Conservation (phyloP, 352 stramenopile species). For the Phytophthora melonis region DNA sequence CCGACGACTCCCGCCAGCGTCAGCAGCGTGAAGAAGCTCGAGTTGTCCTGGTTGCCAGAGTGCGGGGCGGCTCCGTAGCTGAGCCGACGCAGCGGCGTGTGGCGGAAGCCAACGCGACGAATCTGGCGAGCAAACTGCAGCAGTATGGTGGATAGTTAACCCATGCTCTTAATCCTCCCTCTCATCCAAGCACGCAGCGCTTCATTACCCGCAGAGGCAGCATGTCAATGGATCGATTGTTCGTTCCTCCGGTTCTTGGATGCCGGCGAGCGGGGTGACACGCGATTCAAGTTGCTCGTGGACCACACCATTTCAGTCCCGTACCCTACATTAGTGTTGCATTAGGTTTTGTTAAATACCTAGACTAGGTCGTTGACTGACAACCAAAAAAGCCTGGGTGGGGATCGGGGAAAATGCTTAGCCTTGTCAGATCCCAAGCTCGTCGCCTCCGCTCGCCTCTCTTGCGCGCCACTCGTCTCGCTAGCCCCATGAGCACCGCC, state of each 20-base stretch:
- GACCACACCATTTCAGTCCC: neutral
- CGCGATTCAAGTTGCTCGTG: conserved; percentile 18
- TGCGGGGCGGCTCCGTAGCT: conserved; percentile 75
- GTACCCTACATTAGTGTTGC: neutral
- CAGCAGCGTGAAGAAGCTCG: conserved; percentile 83
- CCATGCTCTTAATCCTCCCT: neutral
- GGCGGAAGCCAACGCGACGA: conserved; percentile 48
- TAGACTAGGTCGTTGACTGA: conserved; percentile 4
- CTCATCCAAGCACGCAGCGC: neutral
- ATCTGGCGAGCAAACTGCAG: conserved; percentile 42
- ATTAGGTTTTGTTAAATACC: neutral
- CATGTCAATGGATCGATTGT: conserved; percentile 15
- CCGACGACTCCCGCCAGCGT: conserved; percentile 67
- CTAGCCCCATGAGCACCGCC: conserved; percentile 53
- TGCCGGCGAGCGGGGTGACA: no score
- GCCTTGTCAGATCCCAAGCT: conserved; percentile 44
- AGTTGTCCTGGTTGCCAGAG: conserved; percentile 76
- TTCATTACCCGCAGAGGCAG: conserved; percentile 24
- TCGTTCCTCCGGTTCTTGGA: neutral
- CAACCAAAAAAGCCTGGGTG: neutral
- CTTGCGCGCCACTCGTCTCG: conserved; percentile 13
- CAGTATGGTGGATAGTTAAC: neutral
- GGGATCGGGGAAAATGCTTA: conserved; percentile 37
- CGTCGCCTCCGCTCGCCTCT: conserved; percentile 25
- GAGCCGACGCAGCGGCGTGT: conserved; percentile 54